Conservation (phyloP, 2,329 filamentous ascomycete genomes). For the Xylaria polymorpha region DNA sequence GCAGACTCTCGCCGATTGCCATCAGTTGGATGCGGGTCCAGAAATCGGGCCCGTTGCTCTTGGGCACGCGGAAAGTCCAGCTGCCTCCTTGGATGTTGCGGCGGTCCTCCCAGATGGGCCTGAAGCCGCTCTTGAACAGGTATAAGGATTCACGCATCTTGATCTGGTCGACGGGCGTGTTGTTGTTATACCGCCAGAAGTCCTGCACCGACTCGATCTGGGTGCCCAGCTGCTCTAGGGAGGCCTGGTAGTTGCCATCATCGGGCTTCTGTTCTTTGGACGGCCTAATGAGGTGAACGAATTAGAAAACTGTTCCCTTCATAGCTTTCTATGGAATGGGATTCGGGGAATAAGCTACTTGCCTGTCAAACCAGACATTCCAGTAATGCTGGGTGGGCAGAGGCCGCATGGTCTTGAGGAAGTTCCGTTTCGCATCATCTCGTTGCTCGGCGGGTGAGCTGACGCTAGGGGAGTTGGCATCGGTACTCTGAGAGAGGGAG, state of each 20-base stretch:
- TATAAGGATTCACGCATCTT: constrained; percentile 82
- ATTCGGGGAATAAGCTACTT: constrained; percentile 38
- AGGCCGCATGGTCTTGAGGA: constrained; percentile 77
- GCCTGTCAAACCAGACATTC: constrained; percentile 76
- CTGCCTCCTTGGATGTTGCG: constrained; percentile 87
- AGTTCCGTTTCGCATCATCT: constrained; percentile 85
- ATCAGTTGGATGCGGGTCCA: constrained; percentile 86
- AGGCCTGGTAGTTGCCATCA: constrained; percentile 60
- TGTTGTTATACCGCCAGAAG: constrained; percentile 86
- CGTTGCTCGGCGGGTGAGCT: constrained; percentile 78
- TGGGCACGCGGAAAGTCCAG: constrained; percentile 92
- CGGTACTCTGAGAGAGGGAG: constrained; percentile 68
- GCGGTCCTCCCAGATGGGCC: constrained; percentile 84
- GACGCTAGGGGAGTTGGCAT: constrained; percentile 68
- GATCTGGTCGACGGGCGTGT: constrained; percentile 80
- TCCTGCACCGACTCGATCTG: constrained; percentile 85
- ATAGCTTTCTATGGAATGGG: background rate
- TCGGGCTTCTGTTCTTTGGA: constrained; percentile 59
- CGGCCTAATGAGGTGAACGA: constrained; percentile 49
- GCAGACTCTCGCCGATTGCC: constrained; percentile 84
- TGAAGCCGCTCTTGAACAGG: constrained; percentile 82
- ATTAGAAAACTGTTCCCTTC: constrained; percentile 10
- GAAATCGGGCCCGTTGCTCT: constrained; percentile 76
- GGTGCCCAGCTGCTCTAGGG: constrained; percentile 71
- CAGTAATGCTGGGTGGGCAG: constrained; percentile 84